phyloP scores from a whole-genome alignment of 257 asterid species.

The Nyctanthes arbortristis region DNA sequence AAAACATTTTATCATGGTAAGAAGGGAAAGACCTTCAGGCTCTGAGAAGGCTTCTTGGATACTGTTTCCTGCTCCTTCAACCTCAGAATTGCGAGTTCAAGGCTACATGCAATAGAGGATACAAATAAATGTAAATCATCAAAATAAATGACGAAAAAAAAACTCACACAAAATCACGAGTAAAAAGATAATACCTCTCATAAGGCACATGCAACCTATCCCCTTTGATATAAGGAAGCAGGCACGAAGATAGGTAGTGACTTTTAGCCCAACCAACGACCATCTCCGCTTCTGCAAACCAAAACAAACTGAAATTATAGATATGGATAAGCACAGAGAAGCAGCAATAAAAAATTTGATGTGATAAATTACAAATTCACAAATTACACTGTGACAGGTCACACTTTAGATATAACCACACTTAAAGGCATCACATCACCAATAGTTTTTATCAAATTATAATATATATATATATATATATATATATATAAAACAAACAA shows the following conservation, averaged over 20 bases:
- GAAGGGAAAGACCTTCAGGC: conserved; percentile 63
- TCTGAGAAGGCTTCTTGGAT: conserved; percentile 82
- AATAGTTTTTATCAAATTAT: too few species aligned
- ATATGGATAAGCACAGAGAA: conserved; percentile 11
- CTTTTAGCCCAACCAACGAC: conserved; percentile 97
- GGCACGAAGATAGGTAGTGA: conserved; percentile 81
- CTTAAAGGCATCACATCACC: too few species aligned
- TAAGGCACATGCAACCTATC: conserved; percentile 72
- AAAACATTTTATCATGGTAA: not conserved
- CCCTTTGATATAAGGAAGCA: conserved; percentile 68
- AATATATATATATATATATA: too few species aligned
- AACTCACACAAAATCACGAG: conserved; percentile 21
- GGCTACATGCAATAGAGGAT: conserved; percentile 45
- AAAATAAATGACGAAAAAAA: conserved; percentile 18
- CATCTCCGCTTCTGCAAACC: conserved; percentile 78
- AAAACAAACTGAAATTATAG: conserved; percentile 12
- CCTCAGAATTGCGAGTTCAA: conserved; percentile 84
- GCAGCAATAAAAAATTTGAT: not conserved
- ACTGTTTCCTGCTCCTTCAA: conserved; percentile 74
- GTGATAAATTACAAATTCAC: not conserved
- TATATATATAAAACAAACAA: too few species aligned
- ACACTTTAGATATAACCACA: too few species aligned
- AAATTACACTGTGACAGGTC: too few species aligned
- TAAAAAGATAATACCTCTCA: conserved; percentile 63
- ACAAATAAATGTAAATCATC: conserved; percentile 27